A percentile compares a stretch with the other conserved stretches of the same genome.
These are phyloP conservation scores for Nasturtium officinale DNA, from an alignment of 345 rosid species.

Conservation along the genomic window DNA sequence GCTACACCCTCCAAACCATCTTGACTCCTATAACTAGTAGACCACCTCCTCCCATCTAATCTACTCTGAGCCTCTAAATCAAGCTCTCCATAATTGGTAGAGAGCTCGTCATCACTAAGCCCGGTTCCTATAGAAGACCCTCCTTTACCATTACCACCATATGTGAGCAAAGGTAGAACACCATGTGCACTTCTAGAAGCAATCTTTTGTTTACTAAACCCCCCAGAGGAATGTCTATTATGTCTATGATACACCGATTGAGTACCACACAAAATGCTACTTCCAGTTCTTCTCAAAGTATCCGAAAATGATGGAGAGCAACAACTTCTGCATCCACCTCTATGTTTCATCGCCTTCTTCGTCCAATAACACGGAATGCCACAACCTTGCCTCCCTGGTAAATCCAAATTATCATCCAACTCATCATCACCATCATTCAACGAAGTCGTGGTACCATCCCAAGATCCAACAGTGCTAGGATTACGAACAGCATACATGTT, in stretches of 20 bases:
- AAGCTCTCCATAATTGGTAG: constrained; percentile 88
- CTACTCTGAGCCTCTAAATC: constrained; percentile 98
- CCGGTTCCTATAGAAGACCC: constrained; percentile 81
- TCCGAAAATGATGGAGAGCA: constrained; percentile 92
- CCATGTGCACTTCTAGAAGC: constrained; percentile 70
- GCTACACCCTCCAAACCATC: constrained; percentile 74
- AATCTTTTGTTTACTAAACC: constrained; percentile 52
- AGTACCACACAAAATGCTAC: constrained; percentile 77
- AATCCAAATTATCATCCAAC: constrained; percentile 73
- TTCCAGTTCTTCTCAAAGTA: constrained; percentile 82
- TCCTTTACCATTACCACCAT: constrained; percentile 62
- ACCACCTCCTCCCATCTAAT: constrained; percentile 98
- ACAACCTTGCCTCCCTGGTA: constrained; percentile 86
- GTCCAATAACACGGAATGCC: constrained; percentile 98
- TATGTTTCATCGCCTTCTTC: constrained; percentile 72
- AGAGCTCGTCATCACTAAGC: constrained; percentile 83
- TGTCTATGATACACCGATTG: constrained; percentile 62
- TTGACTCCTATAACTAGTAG: constrained; percentile 82
- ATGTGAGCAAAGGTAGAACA: constrained; percentile 75
- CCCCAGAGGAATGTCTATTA: constrained; percentile 49
- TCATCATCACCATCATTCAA: constrained; percentile 74
- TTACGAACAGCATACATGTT: constrained; percentile 57
- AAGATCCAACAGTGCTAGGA: constrained; percentile 79
- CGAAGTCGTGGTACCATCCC: constrained; percentile 91
- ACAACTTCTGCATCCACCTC: constrained; percentile 73